Evolutionary conservation across 495 filamentous ascomycete genomes (phyloP), one percentile per base, ranked within the genome.

Genomic region (Penicillium subrubescens): DNA sequence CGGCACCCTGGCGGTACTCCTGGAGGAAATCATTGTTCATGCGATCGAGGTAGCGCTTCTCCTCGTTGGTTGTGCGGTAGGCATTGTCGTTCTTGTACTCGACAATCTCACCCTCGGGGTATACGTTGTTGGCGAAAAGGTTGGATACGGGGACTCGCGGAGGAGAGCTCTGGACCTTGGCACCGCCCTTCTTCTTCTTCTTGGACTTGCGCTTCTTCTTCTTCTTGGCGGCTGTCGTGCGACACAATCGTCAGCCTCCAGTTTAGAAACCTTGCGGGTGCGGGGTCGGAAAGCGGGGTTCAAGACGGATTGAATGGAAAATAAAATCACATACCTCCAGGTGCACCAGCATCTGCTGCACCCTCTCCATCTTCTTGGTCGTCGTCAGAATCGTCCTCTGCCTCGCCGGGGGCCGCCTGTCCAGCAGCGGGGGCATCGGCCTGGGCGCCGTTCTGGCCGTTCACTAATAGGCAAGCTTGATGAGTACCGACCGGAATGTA

Each of bases 1-100:
- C 93, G 35, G 93, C 90, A 60, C 87, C 93, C 58, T 96, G 87
- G 66, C 93, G 90, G 72, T 96, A 96, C 70, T 97, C 93, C 39
- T 83, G 85, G 58, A 96, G 76, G 79, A 94, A 96, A 59, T 94
- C 91, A 71, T 86, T 90, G 78, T 94, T 88, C 79, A 93, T 84
- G 69, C 89, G 89, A 72, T 93, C 90, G 35, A 95, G 80, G 69
- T 95, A 91, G 59, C 92, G 87, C 79, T 94, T 92, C 81, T 97
- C 93, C 77, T 95, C 92, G 73, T 83, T 87, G 31, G 93, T 96
- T 29, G 89, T 95, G 58, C 93, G 91, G 72, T 89, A 90, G 50
- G 84, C 74, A 73, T 95, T 96, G 63, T 94, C 92, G 69, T 92
- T 83, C 64, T 81, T 75, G 74, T 87, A 87, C 65, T 94, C 91